phyloP scores from a whole-genome alignment of 106 monocot species.

The Hemerocallis citrina region DNA sequence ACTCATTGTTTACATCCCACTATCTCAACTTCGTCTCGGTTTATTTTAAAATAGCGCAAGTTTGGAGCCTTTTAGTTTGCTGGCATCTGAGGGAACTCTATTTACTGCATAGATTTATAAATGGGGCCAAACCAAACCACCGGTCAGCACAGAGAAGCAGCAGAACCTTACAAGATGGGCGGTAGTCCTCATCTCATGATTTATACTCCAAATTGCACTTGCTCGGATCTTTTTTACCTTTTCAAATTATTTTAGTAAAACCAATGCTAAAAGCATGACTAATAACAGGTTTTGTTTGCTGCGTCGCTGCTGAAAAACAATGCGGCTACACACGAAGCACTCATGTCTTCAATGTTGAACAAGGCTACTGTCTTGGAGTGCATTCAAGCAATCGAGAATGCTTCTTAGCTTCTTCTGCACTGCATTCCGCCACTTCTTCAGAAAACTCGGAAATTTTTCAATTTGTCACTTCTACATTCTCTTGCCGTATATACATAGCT shows the following conservation, averaged over 20 bases:
- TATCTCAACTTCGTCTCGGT: too few relatives aligned
- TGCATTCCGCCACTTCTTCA: not conserved
- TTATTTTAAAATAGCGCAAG: too few relatives aligned
- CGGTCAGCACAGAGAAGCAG: constrained; percentile 70
- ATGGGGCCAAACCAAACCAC: constrained; percentile 78
- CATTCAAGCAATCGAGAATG: constrained; percentile 77
- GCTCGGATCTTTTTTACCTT: not conserved
- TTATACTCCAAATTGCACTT: too few relatives aligned
- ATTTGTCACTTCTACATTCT: too few relatives aligned
- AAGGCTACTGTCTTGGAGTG: constrained; percentile 72
- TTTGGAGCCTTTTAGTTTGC: too few relatives aligned
- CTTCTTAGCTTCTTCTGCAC: constrained; percentile 15
- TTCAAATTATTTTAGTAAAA: not conserved
- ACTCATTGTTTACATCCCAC: too few relatives aligned
- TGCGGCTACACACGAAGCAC: constrained; percentile 51
- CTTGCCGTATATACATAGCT: too few relatives aligned
- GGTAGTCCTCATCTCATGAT: constrained; percentile 30
- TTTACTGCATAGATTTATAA: constrained; percentile 68
- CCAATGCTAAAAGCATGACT: too few relatives aligned
- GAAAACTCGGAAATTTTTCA: not conserved
- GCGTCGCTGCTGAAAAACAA: constrained; percentile 87
- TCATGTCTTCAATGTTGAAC: constrained; percentile 76
- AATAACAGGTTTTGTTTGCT: constrained; percentile 84
- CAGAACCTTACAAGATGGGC: constrained; percentile 99
- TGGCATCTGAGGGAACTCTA: too few relatives aligned